Evolutionary conservation across 75 land plant genomes (phyloP).

Genomic region (Cryptomeria japonica): DNA sequence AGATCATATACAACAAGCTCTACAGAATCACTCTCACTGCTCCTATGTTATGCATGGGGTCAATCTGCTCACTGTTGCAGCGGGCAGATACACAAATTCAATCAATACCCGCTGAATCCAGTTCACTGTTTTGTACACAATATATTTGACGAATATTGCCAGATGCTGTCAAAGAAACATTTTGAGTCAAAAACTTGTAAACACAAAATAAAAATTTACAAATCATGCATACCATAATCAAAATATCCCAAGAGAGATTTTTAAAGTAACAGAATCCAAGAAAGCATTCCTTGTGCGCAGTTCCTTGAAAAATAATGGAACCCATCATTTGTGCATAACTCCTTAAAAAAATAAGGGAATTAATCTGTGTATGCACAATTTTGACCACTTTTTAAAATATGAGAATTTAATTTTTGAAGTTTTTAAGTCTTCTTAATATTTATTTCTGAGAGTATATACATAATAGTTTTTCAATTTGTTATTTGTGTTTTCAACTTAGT

Average conservation of each 20-base stretch:
- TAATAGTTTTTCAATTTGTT: too few species aligned
- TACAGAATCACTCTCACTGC: not conserved
- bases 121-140: conserved; percentile 54
- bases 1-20: conserved; percentile 8
- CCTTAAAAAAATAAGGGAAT: not conserved
- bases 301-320: not conserved
- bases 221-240: not conserved
- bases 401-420: not conserved
- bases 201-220: not conserved
- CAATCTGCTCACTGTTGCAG: not conserved
- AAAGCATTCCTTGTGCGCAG: not conserved
- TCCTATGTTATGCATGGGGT: not conserved
- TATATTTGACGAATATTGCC: conserved; percentile 96
- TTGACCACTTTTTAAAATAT: not conserved
- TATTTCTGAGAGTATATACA: too few species aligned
- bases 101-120: conserved; percentile 18
- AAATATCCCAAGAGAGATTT: not conserved
- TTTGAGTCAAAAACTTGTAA: not conserved
- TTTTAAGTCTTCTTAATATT: not conserved
- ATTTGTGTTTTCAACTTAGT: too few species aligned
- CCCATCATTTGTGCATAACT: not conserved
- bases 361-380: not conserved
- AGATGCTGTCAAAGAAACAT: conserved; percentile 59
- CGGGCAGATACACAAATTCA: not conserved
- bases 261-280: not conserved